Evolutionary conservation across 177 flowering plant genomes (phyloP).

Genomic region (Vitis hybrid): DNA sequence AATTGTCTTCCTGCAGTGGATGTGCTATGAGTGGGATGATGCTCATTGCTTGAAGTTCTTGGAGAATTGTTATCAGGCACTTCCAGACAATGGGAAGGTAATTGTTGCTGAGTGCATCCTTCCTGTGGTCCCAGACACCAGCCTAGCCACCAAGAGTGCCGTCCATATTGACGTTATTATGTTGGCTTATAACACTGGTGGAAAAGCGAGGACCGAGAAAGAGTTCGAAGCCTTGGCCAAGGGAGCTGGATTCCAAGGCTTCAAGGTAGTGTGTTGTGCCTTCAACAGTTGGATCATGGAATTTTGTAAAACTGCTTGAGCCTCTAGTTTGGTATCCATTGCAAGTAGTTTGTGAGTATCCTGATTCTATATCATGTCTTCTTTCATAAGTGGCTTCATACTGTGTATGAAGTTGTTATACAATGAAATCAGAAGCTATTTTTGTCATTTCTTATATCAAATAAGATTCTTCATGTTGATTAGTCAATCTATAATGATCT

Average conservation of each 20-base stretch:
- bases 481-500: too few species aligned
- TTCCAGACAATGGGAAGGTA: slow-evolving; percentile 72
- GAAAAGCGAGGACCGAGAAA: slow-evolving; percentile 68
- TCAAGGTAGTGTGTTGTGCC: slow-evolving; percentile 42
- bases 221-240: slow-evolving; percentile 66
- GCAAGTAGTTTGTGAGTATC: too few species aligned
- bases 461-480: too few species aligned
- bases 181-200: slow-evolving; percentile 81
- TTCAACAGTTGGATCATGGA: slow-evolving; percentile 64
- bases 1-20: slow-evolving; percentile 48
- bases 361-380: too few species aligned
- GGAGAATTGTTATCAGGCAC: slow-evolving; percentile 63
- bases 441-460: too few species aligned
- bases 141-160: slow-evolving; percentile 36
- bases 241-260: slow-evolving; percentile 58
- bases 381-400: too few species aligned
- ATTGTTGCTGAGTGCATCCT: slow-evolving; percentile 60
- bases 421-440: too few species aligned
- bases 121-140: slow-evolving; percentile 47
- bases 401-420: too few species aligned
- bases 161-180: slow-evolving; percentile 58
- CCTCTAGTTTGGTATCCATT: too few species aligned
- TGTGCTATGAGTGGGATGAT: slow-evolving; percentile 85
- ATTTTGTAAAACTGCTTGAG: slow-evolving; percentile 32
- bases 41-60: slow-evolving; percentile 61